Conservation (phyloP, 345 rosid species). For the Eucalyptus guilfoylei region DNA sequence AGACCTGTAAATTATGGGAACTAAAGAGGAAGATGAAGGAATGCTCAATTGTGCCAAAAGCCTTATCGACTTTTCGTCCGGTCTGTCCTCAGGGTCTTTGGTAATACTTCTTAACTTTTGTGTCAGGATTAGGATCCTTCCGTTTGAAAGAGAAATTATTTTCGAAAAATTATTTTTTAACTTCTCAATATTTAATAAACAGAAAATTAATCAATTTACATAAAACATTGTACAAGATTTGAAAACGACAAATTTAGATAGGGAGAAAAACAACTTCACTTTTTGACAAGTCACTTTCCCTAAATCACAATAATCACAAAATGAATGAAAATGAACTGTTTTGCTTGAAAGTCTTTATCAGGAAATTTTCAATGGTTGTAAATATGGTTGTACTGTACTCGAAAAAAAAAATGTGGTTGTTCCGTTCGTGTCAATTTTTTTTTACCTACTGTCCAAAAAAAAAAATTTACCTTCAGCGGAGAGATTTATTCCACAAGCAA, state of each 20-base stretch:
- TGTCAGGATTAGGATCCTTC: background rate
- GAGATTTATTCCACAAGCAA: no score
- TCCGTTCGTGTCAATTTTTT: background rate
- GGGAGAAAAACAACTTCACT: background rate
- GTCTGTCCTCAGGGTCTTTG: background rate
- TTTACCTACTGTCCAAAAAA: no score
- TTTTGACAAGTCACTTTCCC: background rate
- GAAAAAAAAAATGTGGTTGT: no score
- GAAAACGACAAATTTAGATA: background rate
- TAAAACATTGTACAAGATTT: background rate
- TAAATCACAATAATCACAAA: background rate
- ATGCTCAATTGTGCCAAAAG: background rate
- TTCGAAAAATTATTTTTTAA: accelerated
- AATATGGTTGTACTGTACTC: background rate
- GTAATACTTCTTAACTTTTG: background rate
- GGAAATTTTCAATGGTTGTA: background rate
- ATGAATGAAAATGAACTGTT: background rate
- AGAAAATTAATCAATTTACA: background rate
- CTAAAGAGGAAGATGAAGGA: background rate
- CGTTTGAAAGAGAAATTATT: no score
- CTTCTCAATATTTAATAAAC: background rate
- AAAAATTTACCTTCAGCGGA: background rate
- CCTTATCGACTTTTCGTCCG: accelerated
- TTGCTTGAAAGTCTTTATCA: background rate
- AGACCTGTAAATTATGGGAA: background rate